Conservation (phyloP, 164 flowering plant species). For the Umbellularia californica region DNA sequence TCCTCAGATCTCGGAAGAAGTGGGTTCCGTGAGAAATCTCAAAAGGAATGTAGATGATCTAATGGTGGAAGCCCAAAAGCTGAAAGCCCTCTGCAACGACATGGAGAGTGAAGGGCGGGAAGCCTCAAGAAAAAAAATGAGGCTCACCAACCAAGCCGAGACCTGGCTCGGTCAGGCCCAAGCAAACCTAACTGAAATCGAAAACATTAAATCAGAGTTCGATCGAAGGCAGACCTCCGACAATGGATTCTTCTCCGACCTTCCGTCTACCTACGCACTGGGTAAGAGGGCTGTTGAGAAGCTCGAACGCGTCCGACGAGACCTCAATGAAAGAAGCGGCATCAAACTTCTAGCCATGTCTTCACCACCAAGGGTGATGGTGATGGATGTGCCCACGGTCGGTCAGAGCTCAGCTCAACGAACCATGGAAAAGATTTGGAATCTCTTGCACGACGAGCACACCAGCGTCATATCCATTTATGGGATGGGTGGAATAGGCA, state of each 20-base stretch:
- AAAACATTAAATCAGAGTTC: neutral
- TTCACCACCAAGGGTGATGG: conserved; percentile 1
- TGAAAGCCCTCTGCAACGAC: neutral
- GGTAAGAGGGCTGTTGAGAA: conserved; percentile 10
- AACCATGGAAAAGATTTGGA: conserved; percentile 1
- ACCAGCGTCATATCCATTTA: neutral
- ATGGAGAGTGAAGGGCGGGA: neutral
- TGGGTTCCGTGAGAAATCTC: neutral
- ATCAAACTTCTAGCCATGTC: conserved; percentile 11
- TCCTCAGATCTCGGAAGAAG: neutral
- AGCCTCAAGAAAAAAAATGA: neutral
- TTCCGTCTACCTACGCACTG: conserved; percentile 13
- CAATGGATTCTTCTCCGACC: conserved; percentile 8
- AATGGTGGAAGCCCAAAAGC: neutral
- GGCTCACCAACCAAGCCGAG: neutral
- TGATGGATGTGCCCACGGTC: neutral
- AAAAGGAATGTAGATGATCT: conserved; percentile 1
- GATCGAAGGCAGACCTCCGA: neutral
- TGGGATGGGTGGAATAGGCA: conserved; percentile 4
- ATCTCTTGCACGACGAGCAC: neutral
- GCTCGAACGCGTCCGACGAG: neutral
- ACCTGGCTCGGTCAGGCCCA: conserved; percentile 4
- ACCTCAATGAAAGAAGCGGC: neutral
- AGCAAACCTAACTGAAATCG: neutral
- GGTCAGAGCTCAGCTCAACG: neutral